Evolutionary conservation across 169 alveolate genomes (phyloP).

Genomic region (Eimeria acervulina): DNA sequence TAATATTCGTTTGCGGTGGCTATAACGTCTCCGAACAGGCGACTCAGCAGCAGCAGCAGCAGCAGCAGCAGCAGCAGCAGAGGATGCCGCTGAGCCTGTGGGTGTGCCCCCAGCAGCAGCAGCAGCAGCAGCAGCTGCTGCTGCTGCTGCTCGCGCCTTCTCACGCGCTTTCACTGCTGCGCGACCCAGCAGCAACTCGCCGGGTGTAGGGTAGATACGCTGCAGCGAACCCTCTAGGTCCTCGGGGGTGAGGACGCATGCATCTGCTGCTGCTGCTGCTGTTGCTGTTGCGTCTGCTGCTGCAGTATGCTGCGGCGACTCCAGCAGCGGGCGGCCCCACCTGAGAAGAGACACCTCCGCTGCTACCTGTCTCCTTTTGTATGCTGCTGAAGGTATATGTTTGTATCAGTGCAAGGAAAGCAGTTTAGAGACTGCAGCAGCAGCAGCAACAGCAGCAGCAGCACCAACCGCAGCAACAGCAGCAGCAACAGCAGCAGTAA

Average conservation of each 20-base stretch:
- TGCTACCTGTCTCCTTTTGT: neutral
- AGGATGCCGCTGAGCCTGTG: neutral
- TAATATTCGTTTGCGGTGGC: constrained; percentile 34
- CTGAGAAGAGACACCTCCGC: neutral
- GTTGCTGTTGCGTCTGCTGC: constrained; percentile 29
- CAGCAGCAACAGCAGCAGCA: constrained; percentile 6
- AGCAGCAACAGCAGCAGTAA: constrained; percentile 4
- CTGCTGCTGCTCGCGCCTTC: constrained; percentile 20
- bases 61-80: constrained; percentile 26
- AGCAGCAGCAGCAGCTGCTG: constrained; percentile 19
- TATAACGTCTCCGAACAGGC: neutral
- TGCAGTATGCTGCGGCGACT: neutral
- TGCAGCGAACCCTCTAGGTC: constrained; percentile 42
- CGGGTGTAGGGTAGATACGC: neutral
- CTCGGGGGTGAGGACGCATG: neutral
- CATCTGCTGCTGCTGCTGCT: neutral
- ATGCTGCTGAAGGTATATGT: neutral
- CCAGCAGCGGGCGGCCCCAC: neutral
- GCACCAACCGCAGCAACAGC: neutral
- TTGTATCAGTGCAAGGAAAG: neutral
- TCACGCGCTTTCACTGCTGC: constrained; percentile 38
- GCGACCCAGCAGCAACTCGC: constrained; percentile 47
- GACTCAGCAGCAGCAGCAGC: neutral
- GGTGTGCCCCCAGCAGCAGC: neutral
- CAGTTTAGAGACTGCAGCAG: neutral